Base-by-base conservation (phyloP, 345 rosid species). In the Populus deltoides region DNA sequence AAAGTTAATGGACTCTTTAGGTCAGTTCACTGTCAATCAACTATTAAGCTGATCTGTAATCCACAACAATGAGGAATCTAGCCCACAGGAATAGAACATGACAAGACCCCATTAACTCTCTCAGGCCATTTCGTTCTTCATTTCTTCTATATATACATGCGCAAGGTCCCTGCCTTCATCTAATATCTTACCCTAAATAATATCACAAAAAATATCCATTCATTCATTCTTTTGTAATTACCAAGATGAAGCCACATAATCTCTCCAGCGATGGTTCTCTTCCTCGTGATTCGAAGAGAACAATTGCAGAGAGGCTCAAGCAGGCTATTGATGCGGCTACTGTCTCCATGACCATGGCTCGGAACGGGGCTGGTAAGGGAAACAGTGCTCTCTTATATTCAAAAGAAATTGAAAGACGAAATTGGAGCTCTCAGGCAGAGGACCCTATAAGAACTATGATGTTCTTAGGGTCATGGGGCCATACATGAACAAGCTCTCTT, bases 391-490 rank as follows among this genome's bases (percentile, higher is more conserved):
- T 35, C 70, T 25, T 22, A 9, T 29, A 75, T 63, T 72, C 83
- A 0, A 81, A 75, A 57, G 83, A 80, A 69, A 69, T 66, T 0
- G 83, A 81, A 75, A 88, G 86, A 85, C 83, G 88, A 74, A 86
- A 73, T 7, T 62, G 83, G 36, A 80, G 73, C 68, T 61, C 47
- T 36, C 24, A 22, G 0, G 70, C 75, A 2, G 90, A 90, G 74
- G 93, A 90, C 4, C 93, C 90, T 38, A 90, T 90, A 69, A 82
- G 93, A 81, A 85, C 87, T 45, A 82, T 90, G 83, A 88, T 90
- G 85, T 87, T 90, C 86, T 80, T 90, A 82, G 89, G 87, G 7
- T 83, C 92, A 16, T 90, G 93, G 90, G 79, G 86, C 79, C 93
- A 88, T 53, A 88, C 90, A 6, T 90, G 76, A 80, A 20, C 17